Evolutionary conservation across 192 early-diverging fungal genomes (phyloP).

Genomic region (Chytriomyces sp.): DNA sequence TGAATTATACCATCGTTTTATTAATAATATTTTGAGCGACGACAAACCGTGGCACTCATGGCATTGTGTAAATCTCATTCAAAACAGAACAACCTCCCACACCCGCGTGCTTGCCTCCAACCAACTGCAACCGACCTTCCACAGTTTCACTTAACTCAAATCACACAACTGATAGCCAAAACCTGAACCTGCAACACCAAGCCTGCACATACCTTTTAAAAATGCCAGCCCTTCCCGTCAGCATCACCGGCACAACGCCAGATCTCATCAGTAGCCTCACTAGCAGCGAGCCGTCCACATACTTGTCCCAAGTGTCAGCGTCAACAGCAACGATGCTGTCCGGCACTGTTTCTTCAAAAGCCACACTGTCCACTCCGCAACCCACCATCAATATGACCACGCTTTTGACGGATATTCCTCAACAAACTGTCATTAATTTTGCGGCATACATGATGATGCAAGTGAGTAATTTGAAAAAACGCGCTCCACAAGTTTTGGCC

Average conservation of each 20-base stretch:
- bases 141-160: neutral
- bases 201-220: neutral
- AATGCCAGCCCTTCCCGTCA: neutral
- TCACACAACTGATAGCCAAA: neutral
- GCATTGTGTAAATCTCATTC: neutral
- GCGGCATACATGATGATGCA: conserved; percentile 38
- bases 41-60: no score
- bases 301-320: neutral
- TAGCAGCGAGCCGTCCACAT: neutral
- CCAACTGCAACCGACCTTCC: neutral
- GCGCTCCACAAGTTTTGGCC: no score
- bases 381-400: conserved; percentile 3
- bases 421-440: conserved; percentile 24
- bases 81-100: neutral
- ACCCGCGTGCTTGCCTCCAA: neutral
- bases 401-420: neutral
- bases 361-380: neutral
- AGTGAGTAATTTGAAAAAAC: neutral
- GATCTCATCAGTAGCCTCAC: neutral
- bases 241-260: neutral
- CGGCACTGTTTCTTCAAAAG: neutral
- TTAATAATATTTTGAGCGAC: no score
- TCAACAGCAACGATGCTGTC: neutral
- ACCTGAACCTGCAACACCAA: neutral
- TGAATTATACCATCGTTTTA: no score